Evolutionary conservation across 495 filamentous ascomycete species (phyloP), one percentile per base, ranked within the genome.

Genomic region (Penicillium paradoxum): DNA sequence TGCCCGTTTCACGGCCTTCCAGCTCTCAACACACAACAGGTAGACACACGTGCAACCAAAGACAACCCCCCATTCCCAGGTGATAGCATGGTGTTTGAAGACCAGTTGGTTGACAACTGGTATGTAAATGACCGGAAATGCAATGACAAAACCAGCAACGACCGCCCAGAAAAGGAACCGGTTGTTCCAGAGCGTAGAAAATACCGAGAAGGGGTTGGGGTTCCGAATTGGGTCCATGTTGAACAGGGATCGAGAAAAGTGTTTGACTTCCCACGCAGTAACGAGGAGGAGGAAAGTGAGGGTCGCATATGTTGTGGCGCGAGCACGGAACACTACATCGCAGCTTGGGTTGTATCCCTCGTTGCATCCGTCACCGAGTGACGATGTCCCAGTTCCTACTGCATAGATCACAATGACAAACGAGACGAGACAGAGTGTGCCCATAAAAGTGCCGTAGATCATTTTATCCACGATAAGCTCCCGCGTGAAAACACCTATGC

Each of bases 61-160:
- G 0, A 80, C 80, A 4, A 85, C 49, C 17, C 73, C 80, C 87
- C 87, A 89, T 63, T 90, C 86, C 87, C 86, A 89, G 49, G 60
- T 77, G 43, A 91, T 89, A 18, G 73, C 71, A n/a, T 70, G 76
- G 62, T 91, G 87, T 66, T 88, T 89, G 77, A 91, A 90, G 3
- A 91, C 85, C 8, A 74, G 63, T 2, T 63, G 73, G 66, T 89
- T 90, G 22, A 91, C 66, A 14, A 73, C 77, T 0, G 87, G 87
- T 29, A 91, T 85, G 59, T 90, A 89, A 0, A 90, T 79, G 4
- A 83, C 79, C 0, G 86, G 85, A 58, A 90, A 90, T 4, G 88
- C 80, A 56, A 80, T 79, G 17, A 87, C 34, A 38, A 81, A 82
- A 7, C 85, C 87, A 22, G 84, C 73, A 32, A 84, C 69, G 17